Evolutionary conservation across 2,329 filamentous ascomycete genomes (phyloP), one percentile per base, ranked within the genome.

Genomic region (Monilinia vaccinii-corymbosi): DNA sequence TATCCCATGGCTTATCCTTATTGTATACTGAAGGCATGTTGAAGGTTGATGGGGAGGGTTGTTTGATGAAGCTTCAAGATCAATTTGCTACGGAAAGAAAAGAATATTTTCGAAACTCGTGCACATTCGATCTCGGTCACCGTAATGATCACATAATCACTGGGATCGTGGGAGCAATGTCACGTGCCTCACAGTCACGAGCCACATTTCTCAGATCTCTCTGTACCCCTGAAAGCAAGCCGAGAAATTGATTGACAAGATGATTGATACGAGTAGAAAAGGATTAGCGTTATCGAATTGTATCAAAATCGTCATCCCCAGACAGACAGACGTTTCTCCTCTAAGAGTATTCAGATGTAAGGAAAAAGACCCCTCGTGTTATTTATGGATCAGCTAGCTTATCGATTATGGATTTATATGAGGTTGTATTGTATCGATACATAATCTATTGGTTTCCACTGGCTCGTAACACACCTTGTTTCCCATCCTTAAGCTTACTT

Each of bases 1-100:
- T 96, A 71, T 97, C 92, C 92, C 92, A 95, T 59, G 91, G 89
- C 75, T 96, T 96, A 3, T 95, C 90, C 67, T 83, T 87, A 64
- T 96, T 88, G 76, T 96, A 85, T 66, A 88, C 96, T 34, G 90
- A 94, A 64, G 91, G 91, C 91, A 96, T 91, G 46, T 67, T 71
- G 65, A 53, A 16, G 14, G 44, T 50, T 63, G 57, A 51, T 65
- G 61, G 61, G 63, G 61, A 58, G 61, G 49, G 64, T 61, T 44
- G 51, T 32, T 55, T 55, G 47, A 45, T 56, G 57, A 45, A 53
- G 40, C 48, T 59, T 47, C 38, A 38, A 25, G 34, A 25, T 36
- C 25, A 34, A 47, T 58, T 58, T 44, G 57, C 42, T n/a, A 47
- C 53, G 50, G 59, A 51, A 42, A 56, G 50, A 62, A 56, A 61